phyloP scores from a whole-genome alignment of 2,329 filamentous ascomycete species.

The Juglanconis juglandina region DNA sequence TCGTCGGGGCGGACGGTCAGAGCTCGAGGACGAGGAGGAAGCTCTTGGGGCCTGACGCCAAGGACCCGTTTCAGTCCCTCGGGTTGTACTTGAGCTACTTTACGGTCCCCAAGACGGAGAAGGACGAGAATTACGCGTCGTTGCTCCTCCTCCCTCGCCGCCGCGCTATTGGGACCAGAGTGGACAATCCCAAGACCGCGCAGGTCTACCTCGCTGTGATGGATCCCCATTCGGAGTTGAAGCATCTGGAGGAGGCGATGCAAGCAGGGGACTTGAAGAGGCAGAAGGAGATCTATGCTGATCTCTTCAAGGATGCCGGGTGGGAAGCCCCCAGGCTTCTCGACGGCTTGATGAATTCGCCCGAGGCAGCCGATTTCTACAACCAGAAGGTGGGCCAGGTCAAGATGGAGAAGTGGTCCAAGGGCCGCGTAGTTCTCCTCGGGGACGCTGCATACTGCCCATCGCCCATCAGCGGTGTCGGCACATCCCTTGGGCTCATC shows the following conservation, averaged over 20 bases:
- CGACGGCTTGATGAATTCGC: constrained; percentile 30
- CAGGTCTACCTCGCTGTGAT: constrained; percentile 12
- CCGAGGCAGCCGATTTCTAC: constrained; percentile 44
- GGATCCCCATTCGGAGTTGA: background rate
- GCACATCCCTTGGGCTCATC: constrained; percentile 45
- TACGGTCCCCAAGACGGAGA: constrained; percentile 8
- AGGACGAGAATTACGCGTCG: background rate
- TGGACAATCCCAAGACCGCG: constrained; percentile 33
- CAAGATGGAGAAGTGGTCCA: constrained; percentile 39
- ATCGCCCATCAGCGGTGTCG: constrained; percentile 47
- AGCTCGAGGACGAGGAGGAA: constrained; percentile 43
- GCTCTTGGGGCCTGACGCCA: constrained; percentile 30
- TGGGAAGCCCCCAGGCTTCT: constrained; percentile 45
- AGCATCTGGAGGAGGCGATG: constrained; percentile 6
- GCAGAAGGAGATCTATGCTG: constrained; percentile 12
- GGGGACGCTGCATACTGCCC: constrained; percentile 55
- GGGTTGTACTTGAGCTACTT: constrained; percentile 25
- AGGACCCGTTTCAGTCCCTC: constrained; percentile 24
- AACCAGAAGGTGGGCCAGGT: constrained; percentile 42
- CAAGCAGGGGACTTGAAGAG: constrained; percentile 1
- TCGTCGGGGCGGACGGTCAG: constrained; percentile 54
- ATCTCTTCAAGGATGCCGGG: constrained; percentile 27
- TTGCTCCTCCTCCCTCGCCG: constrained; percentile 24
- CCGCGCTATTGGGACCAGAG: constrained; percentile 35
- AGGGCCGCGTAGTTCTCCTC: constrained; percentile 45